These are phyloP conservation scores for Sporothrix brunneoviolacea DNA, from an alignment of 2,329 filamentous ascomycete species.

Conservation along the genomic window DNA sequence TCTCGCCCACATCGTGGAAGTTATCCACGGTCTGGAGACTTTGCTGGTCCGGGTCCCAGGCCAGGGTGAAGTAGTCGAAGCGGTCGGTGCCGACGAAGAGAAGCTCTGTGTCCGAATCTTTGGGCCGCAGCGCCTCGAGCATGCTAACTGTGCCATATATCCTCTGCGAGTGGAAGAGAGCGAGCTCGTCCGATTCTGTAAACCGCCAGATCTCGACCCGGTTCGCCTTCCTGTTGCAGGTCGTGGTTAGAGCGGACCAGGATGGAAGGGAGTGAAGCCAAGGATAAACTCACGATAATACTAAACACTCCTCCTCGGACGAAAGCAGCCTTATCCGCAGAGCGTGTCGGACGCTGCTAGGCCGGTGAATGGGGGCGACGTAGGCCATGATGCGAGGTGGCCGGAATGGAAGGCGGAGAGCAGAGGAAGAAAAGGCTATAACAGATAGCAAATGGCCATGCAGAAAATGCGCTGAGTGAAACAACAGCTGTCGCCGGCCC, in stretches of 20 bases:
- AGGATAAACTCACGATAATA: slow-evolving; percentile 65
- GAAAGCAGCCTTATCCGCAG: slow-evolving; percentile 71
- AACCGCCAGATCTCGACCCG: slow-evolving; percentile 77
- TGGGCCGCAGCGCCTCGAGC: slow-evolving; percentile 71
- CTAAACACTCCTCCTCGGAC: slow-evolving; percentile 69
- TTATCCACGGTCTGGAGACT: slow-evolving; percentile 45
- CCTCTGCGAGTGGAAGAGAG: slow-evolving; percentile 59
- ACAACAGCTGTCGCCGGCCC: no score
- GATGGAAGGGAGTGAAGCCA: neutral
- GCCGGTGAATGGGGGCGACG: slow-evolving; percentile 83
- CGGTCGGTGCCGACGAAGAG: slow-evolving; percentile 89
- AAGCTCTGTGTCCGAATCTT: slow-evolving; percentile 68
- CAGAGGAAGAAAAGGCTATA: neutral
- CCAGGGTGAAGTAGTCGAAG: slow-evolving; percentile 83
- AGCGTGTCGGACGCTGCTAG: slow-evolving; percentile 87
- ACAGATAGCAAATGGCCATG: neutral
- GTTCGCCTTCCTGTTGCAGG: slow-evolving; percentile 62
- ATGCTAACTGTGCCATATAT: slow-evolving; percentile 85
- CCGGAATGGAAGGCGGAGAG: neutral
- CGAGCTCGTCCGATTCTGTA: slow-evolving; percentile 57
- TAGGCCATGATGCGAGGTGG: slow-evolving; percentile 65
- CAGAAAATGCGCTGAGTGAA: neutral
- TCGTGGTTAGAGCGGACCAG: slow-evolving; percentile 9
- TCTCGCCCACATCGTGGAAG: slow-evolving; percentile 49
- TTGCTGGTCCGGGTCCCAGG: slow-evolving; percentile 61